Evolutionary conservation across 2,329 filamentous ascomycete genomes (phyloP).

Genomic region (Pochonia chlamydosporia): DNA sequence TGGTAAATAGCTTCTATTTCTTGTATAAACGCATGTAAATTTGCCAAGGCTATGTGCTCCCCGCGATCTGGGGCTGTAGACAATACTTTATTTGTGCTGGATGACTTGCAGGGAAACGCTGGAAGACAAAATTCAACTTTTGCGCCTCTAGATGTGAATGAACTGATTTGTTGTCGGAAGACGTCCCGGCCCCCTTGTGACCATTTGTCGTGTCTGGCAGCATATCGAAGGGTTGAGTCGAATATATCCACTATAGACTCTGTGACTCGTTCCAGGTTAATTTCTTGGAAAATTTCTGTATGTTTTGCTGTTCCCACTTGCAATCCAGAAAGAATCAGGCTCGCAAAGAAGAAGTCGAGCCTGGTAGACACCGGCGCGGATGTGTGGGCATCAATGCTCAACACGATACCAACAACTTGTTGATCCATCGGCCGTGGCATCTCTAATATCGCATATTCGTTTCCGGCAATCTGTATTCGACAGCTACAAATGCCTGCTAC

Average conservation of each 20-base stretch:
- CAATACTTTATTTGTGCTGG: slow-evolving; percentile 26
- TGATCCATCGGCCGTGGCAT: background rate
- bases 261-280: background rate
- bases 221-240: slow-evolving; percentile 18
- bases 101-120: slow-evolving; percentile 34
- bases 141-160: slow-evolving; percentile 17
- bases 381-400: background rate
- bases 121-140: slow-evolving; percentile 25
- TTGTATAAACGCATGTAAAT: slow-evolving; percentile 22
- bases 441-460: slow-evolving; percentile 1
- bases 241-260: slow-evolving; percentile 16
- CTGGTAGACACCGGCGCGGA: background rate
- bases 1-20: slow-evolving; percentile 23
- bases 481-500: no score
- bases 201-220: slow-evolving; percentile 18
- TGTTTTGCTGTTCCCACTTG: background rate
- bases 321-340: slow-evolving; percentile 4
- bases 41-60: slow-evolving; percentile 26
- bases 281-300: background rate
- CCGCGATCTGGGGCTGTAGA: slow-evolving; percentile 26
- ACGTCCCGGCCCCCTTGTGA: slow-evolving; percentile 12
- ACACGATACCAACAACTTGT: slow-evolving; percentile 7
- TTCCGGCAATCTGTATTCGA: no score
- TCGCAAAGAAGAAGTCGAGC: slow-evolving; percentile 7
- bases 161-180: slow-evolving; percentile 15